Base-by-base conservation (phyloP, 768 basidiomycete species). In the Royoungia palumana region DNA sequence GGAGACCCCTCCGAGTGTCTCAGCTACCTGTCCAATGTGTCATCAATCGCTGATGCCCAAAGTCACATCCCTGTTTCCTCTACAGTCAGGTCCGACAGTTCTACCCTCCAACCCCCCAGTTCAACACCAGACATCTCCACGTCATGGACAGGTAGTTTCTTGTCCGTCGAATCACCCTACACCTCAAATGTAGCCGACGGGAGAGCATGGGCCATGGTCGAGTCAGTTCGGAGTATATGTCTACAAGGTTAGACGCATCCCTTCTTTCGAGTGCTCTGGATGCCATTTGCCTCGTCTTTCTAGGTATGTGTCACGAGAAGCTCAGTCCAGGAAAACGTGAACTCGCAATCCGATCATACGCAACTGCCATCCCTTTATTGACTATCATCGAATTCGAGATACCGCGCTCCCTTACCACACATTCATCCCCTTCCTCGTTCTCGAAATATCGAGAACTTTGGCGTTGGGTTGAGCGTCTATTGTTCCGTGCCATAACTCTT, bases 401-500 rank as follows among this genome's bases (percentile, higher is more conserved):
- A 27, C 70, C 71, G 16, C 65, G 57, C 30, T 46, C 67, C 35
- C 64, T 60, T 22, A 60, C 57, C 42, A 54, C 47, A 55, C 63
- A 55, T 43, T 24, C 40, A 1, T 62, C 44, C 49, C 61, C 25
- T 70, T 69, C 77, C 3, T 74, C 82, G 5, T 92, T 92, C 57
- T 63, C 70, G 4, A 77, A 77, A 39, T 82, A 87, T 47, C 85
- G 87, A 7, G 94, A 97, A 59, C 74, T 94, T 10, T 93, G 90
- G 75, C 76, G 92, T 42, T 94, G 89, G 88, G 74, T 80, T 3
- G 91, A 95, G 57, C 76, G 83, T 17, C 74, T 90, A 20, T 71
- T 94, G n/a, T 87, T 88, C 73, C 79, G 94, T n/a, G 83, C 83
- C 2, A 76, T 89, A 36, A 70, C 88, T 2, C 66, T 92, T 0